Percentiles rank a stretch among this genome's conserved stretches.
Conservation (phyloP, 371 early-diverging fungal genomes). For the Mortierella sp. region DNA sequence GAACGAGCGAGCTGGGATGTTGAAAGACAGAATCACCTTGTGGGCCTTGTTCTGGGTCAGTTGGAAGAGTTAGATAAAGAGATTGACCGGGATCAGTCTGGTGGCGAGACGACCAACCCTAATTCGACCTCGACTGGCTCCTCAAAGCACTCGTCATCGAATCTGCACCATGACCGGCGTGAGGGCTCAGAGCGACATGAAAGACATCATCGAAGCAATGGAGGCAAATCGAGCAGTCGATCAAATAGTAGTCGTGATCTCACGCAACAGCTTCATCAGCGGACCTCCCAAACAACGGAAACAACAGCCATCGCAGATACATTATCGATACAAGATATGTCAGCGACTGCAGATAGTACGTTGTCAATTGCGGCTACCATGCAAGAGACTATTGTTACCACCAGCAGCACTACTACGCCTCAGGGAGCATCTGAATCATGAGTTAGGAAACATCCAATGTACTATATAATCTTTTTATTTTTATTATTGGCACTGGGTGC, state of each 20-base stretch:
- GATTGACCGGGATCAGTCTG: conserved; percentile 41
- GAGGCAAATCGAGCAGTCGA: conserved; percentile 34
- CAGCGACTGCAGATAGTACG: background rate
- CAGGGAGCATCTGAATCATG: background rate
- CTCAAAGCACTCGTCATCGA: conserved; percentile 18
- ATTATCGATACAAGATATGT: background rate
- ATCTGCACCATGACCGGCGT: background rate
- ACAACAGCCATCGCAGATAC: conserved; percentile 5
- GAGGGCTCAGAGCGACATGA: conserved; percentile 37
- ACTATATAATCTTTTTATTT: conserved; percentile 17
- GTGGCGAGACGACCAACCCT: background rate
- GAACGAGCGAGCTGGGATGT: conserved; percentile 54
- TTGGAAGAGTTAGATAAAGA: conserved; percentile 43
- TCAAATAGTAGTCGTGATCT: conserved; percentile 29
- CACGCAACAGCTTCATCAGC: conserved; percentile 17
- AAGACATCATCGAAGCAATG: conserved; percentile 43
- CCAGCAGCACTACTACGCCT: conserved; percentile 9
- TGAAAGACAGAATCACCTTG: conserved; percentile 50
- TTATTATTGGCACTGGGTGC: background rate
- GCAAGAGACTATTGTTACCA: conserved; percentile 11
- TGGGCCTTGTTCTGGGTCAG: conserved; percentile 49
- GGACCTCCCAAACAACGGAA: conserved; percentile 12
- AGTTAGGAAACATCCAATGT: conserved; percentile 3
- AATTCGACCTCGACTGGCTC: conserved; percentile 2
- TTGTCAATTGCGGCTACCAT: conserved; percentile 9